Conservation (phyloP, 2,329 filamentous ascomycete species). For the Venturia asperata region DNA sequence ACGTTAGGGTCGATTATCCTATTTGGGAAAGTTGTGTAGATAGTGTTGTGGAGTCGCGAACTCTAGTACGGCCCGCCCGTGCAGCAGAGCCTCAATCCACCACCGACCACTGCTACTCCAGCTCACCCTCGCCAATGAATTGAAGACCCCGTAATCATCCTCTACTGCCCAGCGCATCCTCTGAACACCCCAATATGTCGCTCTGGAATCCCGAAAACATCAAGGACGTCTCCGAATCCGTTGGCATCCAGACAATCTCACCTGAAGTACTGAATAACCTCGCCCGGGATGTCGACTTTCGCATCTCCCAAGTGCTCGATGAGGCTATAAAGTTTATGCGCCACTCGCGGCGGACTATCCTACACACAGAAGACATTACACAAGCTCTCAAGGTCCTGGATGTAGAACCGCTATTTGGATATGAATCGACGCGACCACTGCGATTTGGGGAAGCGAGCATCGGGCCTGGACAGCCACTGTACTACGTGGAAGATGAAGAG, state of each 20-base stretch:
- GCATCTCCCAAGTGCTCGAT: conserved; percentile 85
- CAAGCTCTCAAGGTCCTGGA: conserved; percentile 80
- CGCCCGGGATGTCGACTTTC: conserved; percentile 90
- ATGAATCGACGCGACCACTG: conserved; percentile 83
- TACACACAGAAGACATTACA: conserved; percentile 84
- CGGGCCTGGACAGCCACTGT: conserved; percentile 87
- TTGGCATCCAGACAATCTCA: conserved; percentile 73
- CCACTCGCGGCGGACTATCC: conserved; percentile 73
- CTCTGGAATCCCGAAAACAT: conserved; percentile 98
- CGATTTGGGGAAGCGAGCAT: conserved; percentile 90
- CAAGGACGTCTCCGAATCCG: conserved; percentile 89
- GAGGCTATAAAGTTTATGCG: conserved; percentile 97
- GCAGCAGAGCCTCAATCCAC: conserved; percentile 10
- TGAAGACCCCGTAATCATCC: neutral
- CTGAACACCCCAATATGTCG: conserved; percentile 29
- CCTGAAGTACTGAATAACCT: conserved; percentile 84
- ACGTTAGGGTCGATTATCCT: neutral
- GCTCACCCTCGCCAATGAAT: neutral
- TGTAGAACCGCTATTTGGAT: conserved; percentile 92
- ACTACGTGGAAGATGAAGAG: conserved; percentile 97
- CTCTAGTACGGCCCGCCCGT: neutral
- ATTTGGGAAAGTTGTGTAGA: neutral
- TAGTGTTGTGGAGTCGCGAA: conserved; percentile 1
- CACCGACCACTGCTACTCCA: neutral
- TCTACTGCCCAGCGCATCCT: neutral